Base-by-base conservation (phyloP, 495 filamentous ascomycete genomes). In the Hypoxylon cercidicola region DNA sequence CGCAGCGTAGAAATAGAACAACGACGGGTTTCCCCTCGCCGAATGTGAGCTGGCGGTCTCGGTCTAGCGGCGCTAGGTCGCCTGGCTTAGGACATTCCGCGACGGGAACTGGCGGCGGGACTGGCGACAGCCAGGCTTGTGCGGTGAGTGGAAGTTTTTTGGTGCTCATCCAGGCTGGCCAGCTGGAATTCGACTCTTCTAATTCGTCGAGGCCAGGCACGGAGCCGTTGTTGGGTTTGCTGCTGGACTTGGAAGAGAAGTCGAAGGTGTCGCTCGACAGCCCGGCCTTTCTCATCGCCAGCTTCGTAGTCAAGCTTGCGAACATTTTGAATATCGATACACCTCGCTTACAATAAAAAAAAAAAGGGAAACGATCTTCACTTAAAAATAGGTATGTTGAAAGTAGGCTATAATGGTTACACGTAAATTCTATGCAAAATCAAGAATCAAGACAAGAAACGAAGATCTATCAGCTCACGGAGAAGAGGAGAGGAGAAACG, bases 1-100 rank as follows among this genome's bases (percentile, higher is more conserved):
- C 83, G 60, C 84, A 85, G 20, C 84, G 73, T 12, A 86, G 68
- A 68, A 86, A 86, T 1, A 81, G 75, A 4, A 87, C 71, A 9
- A 86, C 66, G 2, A 74, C 72, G 9, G 78, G 78, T 48, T 71
- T 77, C 32, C 76, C 75, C 37, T 66, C 56, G 10, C 74, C 71
- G 21, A 76, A 60, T 3, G 72, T 68, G 21, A 85, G 70, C 34
- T 70, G 62, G 13, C 85, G 72, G 60, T 83, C 78, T 41, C 73
- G 67, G 37, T 77, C 75, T 4, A 75, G 68, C 16, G 84, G 86
- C 4, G 82, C 82, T 40, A 79, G 56, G 30, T 79, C 75, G 32
- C 81, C 82, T 10, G 78, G 64, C n/a, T 69, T 71, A 4, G 79
- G 81, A 3, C 72, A 66, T 35, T 72, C 67, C 10, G 77, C 78